Evolutionary conservation across 345 rosid genomes (phyloP).

Genomic region (Brassica incana): DNA sequence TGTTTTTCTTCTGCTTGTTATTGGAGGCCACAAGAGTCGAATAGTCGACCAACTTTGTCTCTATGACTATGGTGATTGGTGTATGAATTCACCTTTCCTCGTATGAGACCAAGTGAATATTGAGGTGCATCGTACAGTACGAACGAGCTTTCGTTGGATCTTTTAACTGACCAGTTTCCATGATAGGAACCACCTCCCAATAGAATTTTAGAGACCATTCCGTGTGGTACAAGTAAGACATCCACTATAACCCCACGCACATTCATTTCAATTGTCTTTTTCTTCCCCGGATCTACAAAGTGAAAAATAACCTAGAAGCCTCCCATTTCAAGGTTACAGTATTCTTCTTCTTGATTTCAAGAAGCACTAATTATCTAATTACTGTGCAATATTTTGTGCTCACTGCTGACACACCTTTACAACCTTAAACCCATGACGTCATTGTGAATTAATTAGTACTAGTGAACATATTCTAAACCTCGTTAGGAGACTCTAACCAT

Average conservation of each 20-base stretch:
- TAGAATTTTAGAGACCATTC: slow-evolving; percentile 28
- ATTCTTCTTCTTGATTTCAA: not conserved
- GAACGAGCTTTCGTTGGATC: slow-evolving; percentile 18
- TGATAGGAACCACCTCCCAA: slow-evolving; percentile 38
- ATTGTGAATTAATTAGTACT: not conserved
- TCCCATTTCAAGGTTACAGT: not conserved
- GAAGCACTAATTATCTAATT: not conserved
- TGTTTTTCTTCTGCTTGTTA: not conserved
- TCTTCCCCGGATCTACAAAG: not conserved
- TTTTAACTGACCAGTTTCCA: slow-evolving; percentile 37
- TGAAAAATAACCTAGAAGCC: slow-evolving; percentile 8
- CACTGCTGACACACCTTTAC: not conserved
- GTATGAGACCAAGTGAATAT: slow-evolving; percentile 30
- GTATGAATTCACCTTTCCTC: slow-evolving; percentile 9
- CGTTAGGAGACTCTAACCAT: not conserved
- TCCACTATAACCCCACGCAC: slow-evolving; percentile 25
- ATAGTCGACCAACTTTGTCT: slow-evolving; percentile 3
- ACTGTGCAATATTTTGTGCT: not conserved
- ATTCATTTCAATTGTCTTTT: slow-evolving; percentile 17
- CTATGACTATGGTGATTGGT: slow-evolving; percentile 8
- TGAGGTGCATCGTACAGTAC: slow-evolving; percentile 6
- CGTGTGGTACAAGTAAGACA: slow-evolving; percentile 33
- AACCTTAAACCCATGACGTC: not conserved
- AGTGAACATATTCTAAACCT: not conserved
- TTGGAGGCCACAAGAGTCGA: slow-evolving; percentile 24